These are phyloP conservation scores for Mantamonas sphyraenae DNA, from an alignment of 78 protist species.

Conservation along the genomic window DNA sequence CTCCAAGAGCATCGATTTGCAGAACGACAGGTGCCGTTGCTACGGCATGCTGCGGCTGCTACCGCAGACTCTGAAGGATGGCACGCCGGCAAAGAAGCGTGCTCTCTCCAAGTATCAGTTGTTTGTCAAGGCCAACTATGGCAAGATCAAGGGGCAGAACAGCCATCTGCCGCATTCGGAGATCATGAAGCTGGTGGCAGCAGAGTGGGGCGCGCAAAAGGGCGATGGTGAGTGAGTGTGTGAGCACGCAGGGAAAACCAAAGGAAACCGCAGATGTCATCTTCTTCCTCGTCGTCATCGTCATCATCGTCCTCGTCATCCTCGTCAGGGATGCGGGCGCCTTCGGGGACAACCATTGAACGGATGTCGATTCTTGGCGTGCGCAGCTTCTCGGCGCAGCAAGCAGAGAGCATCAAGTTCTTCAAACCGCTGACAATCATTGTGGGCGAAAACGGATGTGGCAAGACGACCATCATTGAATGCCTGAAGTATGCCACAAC, in stretches of 20 bases:
- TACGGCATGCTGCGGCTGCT: neutral
- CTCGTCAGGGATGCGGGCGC: too few relatives aligned
- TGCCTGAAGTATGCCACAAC: conserved; percentile 75
- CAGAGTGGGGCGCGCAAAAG: too few relatives aligned
- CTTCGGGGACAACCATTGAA: conserved; percentile 63
- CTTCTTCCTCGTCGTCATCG: too few relatives aligned
- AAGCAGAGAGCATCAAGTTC: conserved; percentile 50
- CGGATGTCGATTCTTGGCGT: conserved; percentile 70
- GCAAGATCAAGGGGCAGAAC: neutral
- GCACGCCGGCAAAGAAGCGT: neutral
- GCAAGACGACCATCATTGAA: conserved; percentile 98
- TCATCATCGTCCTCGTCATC: too few relatives aligned
- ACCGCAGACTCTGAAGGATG: neutral
- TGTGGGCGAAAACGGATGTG: conserved; percentile 94
- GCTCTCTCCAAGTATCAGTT: neutral
- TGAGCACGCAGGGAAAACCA: too few relatives aligned
- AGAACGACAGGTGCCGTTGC: neutral
- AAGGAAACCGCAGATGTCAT: too few relatives aligned
- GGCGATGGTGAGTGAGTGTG: too few relatives aligned
- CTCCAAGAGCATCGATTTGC: conserved; percentile 1
- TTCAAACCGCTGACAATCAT: conserved; percentile 86
- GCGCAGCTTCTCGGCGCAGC: conserved; percentile 58
- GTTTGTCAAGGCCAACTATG: neutral
- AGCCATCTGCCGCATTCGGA: too few relatives aligned
- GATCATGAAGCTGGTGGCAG: too few relatives aligned